These are phyloP conservation scores for Hymenochaete sp. DNA, from an alignment of 1,284 basidiomycete genomes.

Conservation along the genomic window DNA sequence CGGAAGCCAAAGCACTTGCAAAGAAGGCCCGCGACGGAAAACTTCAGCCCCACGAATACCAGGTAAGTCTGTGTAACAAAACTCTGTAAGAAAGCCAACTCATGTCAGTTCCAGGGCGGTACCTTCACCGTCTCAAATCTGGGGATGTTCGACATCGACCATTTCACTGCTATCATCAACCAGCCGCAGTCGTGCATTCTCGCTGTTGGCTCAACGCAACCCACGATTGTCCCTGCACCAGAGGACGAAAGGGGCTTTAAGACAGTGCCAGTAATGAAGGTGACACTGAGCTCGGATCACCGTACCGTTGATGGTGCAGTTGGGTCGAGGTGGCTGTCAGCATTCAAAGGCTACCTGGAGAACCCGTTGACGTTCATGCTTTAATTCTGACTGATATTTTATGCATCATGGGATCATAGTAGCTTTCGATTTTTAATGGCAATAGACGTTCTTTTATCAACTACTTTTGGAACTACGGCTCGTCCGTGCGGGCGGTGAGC, in stretches of 20 bases:
- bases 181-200: conserved; percentile 97
- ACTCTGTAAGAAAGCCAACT: conserved; percentile 3
- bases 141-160: conserved; percentile 92
- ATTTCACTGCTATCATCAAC: conserved; percentile 99
- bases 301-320: conserved; percentile 91
- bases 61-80: conserved; percentile 38
- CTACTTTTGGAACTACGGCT: neutral
- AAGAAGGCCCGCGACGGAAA: conserved; percentile 96
- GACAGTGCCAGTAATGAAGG: conserved; percentile 90
- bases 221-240: conserved; percentile 80
- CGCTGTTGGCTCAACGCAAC: conserved; percentile 85
- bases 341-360: conserved; percentile 96
- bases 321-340: conserved; percentile 82
- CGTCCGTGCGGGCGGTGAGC: too few species aligned
- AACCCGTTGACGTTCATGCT: conserved; percentile 93
- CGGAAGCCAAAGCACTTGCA: conserved; percentile 88
- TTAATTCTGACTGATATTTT: conserved; percentile 30
- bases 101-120: conserved; percentile 59
- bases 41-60: conserved; percentile 92
- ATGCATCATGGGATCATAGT: conserved; percentile 5
- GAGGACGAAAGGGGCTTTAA: conserved; percentile 92
- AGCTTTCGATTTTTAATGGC: conserved; percentile 14
- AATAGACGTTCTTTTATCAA: conserved; percentile 9
- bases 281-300: conserved; percentile 93
- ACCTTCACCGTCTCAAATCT: conserved; percentile 99